Conservation (phyloP, 805 yeast genomes). For the Lachancea fermentati region DNA sequence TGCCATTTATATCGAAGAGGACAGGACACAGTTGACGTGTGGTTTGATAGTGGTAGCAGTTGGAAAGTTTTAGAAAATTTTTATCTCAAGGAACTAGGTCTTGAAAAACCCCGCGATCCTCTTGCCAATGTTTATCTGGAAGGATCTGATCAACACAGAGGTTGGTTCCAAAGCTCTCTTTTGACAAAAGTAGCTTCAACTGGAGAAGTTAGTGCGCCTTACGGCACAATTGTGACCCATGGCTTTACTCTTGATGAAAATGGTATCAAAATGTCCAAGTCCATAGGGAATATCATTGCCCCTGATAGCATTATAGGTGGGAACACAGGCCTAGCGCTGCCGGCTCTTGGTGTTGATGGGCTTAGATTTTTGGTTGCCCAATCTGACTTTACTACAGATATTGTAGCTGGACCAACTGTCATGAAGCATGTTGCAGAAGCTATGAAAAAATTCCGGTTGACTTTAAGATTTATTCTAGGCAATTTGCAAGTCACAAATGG, state of each 20-base stretch:
- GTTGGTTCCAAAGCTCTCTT: slow-evolving; percentile 96
- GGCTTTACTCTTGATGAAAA: slow-evolving; percentile 87
- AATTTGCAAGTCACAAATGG: slow-evolving; percentile 47
- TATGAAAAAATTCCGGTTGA: slow-evolving; percentile 73
- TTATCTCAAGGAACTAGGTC: slow-evolving; percentile 32
- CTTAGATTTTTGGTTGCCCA: slow-evolving; percentile 87
- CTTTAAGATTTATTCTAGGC: slow-evolving; percentile 77
- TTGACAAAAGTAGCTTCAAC: slow-evolving; percentile 62
- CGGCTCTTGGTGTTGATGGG: slow-evolving; percentile 84
- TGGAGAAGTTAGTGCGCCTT: slow-evolving; percentile 49
- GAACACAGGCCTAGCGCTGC: slow-evolving; percentile 40
- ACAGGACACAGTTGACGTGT: slow-evolving; percentile 93
- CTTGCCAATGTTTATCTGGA: slow-evolving; percentile 83
- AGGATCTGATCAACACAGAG: slow-evolving; percentile 98
- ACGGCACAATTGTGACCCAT: slow-evolving; percentile 73
- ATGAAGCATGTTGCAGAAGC: slow-evolving; percentile 73
- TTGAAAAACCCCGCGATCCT: slow-evolving; percentile 33
- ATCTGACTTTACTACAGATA: slow-evolving; percentile 77
- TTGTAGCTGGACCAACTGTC: slow-evolving; percentile 65
- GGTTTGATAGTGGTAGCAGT: slow-evolving; percentile 97
- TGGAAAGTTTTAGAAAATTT: slow-evolving; percentile 51
- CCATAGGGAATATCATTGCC: slow-evolving; percentile 73
- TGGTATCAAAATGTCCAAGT: slow-evolving; percentile 90
- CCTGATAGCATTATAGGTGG: slow-evolving; percentile 70
- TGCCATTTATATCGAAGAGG: slow-evolving; percentile 55